A percentile compares a stretch with the other conserved stretches of the same genome.
These are phyloP conservation scores for Penicillium ucsense DNA, from an alignment of 495 filamentous ascomycete species.

Conservation along the genomic window DNA sequence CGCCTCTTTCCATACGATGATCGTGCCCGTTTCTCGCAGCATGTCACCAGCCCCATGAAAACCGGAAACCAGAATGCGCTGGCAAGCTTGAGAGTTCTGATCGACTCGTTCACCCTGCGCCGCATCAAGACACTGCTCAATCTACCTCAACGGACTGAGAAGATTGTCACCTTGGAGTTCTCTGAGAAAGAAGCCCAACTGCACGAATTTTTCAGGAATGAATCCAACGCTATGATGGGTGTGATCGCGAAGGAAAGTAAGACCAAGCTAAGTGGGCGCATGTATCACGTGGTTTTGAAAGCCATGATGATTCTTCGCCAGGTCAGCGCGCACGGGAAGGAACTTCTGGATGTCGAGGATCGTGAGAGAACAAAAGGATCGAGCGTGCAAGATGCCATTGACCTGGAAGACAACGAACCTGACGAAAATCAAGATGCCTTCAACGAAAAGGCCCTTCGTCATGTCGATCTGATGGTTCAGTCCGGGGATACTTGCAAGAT, in stretches of 20 bases:
- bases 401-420: slow-evolving; percentile 66
- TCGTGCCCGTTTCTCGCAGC: slow-evolving; percentile 56
- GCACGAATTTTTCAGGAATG: slow-evolving; percentile 52
- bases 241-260: slow-evolving; percentile 42
- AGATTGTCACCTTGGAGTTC: slow-evolving; percentile 54
- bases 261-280: slow-evolving; percentile 64
- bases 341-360: slow-evolving; percentile 75
- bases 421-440: slow-evolving; percentile 45
- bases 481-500: slow-evolving; percentile 57
- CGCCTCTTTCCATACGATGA: slow-evolving; percentile 82
- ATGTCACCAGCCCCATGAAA: slow-evolving; percentile 73
- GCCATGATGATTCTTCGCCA: slow-evolving; percentile 84
- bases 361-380: slow-evolving; percentile 68
- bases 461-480: slow-evolving; percentile 71
- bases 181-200: slow-evolving; percentile 42
- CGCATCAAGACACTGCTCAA: slow-evolving; percentile 85
- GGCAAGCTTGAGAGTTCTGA: slow-evolving; percentile 76
- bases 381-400: slow-evolving; percentile 71
- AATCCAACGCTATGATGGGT: slow-evolving; percentile 52
- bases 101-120: slow-evolving; percentile 87
- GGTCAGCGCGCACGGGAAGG: slow-evolving; percentile 84
- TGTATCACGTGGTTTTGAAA: slow-evolving; percentile 81
- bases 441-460: slow-evolving; percentile 67
- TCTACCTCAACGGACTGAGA: slow-evolving; percentile 63
- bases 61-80: slow-evolving; percentile 70